Percentiles rank a stretch among this genome's conserved stretches.
These are phyloP conservation scores for Starmerella powellii DNA, from an alignment of 805 yeast species.

Conservation along the genomic window DNA sequence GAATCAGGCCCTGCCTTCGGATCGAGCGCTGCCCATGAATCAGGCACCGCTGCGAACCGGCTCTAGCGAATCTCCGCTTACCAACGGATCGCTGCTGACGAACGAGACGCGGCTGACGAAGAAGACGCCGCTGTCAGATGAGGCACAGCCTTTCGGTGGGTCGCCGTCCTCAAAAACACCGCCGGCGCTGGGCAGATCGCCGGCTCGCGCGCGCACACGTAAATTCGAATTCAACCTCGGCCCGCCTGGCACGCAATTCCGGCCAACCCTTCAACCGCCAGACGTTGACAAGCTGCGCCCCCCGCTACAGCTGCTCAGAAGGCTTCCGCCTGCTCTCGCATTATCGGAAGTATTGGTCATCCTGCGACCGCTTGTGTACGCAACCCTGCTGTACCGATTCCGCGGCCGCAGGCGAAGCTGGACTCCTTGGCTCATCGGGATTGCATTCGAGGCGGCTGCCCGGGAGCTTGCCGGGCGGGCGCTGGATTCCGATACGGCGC, in stretches of 20 bases:
- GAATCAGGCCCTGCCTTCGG: no score
- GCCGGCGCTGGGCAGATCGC: no score
- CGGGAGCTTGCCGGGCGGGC: conserved; percentile 23
- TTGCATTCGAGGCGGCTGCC: conserved; percentile 28
- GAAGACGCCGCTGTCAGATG: no score
- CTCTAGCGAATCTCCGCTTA: no score
- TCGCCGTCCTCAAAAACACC: no score
- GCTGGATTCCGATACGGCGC: conserved; percentile 1
- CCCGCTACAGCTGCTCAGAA: conserved; percentile 27
- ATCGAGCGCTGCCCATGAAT: no score
- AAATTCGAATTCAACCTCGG: no score
- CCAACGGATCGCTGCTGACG: no score
- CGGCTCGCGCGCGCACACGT: no score
- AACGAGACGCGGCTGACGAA: no score
- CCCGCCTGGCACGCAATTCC: not conserved
- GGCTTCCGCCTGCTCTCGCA: conserved; percentile 19
- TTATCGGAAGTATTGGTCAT: conserved; percentile 29
- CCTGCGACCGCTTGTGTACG: conserved; percentile 33
- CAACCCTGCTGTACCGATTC: conserved; percentile 25
- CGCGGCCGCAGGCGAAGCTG: conserved; percentile 24
- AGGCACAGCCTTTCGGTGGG: not conserved
- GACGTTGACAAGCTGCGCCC: conserved; percentile 28
- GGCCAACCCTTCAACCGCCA: conserved; percentile 15
- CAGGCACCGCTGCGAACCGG: no score
- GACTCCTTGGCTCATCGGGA: conserved; percentile 34